Conservation (phyloP, 352 stramenopile species). For the Aphanomyces euteiches region DNA sequence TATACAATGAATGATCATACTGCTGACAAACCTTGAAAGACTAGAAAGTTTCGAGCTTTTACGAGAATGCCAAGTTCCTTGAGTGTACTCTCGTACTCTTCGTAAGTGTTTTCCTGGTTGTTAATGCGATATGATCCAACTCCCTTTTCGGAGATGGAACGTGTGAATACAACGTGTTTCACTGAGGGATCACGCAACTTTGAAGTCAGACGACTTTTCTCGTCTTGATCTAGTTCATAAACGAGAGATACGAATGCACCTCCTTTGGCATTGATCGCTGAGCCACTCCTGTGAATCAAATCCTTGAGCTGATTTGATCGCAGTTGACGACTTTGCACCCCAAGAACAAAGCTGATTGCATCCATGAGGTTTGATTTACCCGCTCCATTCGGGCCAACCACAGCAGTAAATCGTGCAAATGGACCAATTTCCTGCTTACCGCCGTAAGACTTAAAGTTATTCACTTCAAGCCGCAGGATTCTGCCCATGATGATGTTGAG, state of each 20-base stretch:
- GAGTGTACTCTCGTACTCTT: slow-evolving; percentile 92
- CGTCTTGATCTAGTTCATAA: slow-evolving; percentile 79
- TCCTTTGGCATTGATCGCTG: slow-evolving; percentile 35
- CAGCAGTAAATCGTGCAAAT: slow-evolving; percentile 97
- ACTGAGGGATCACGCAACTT: slow-evolving; percentile 23
- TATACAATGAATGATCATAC: slow-evolving; percentile 7
- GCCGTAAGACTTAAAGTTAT: slow-evolving; percentile 99
- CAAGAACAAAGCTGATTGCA: slow-evolving; percentile 97
- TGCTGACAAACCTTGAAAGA: slow-evolving; percentile 88
- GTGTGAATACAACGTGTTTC: slow-evolving; percentile 89
- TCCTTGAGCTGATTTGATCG: slow-evolving; percentile 95
- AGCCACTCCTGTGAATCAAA: slow-evolving; percentile 90
- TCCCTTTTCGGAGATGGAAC: slow-evolving; percentile 91
- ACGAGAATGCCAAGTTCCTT: slow-evolving; percentile 96
- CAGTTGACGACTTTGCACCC: slow-evolving; percentile 94
- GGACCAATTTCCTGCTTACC: slow-evolving; percentile 92
- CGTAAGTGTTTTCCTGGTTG: slow-evolving; percentile 73
- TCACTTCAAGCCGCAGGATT: slow-evolving; percentile 93
- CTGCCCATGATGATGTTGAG: slow-evolving; percentile 58
- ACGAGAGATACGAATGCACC: slow-evolving; percentile 92
- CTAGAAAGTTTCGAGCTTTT: slow-evolving; percentile 99
- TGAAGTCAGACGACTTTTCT: slow-evolving; percentile 43
- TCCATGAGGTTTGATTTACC: slow-evolving; percentile 95
- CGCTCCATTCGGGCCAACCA: slow-evolving; percentile 97
- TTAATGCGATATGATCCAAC: slow-evolving; percentile 80